Evolutionary conservation across 106 monocot genomes (phyloP), one percentile per base, ranked within the genome.

Genomic region (Dioscorea zingiberensis): DNA sequence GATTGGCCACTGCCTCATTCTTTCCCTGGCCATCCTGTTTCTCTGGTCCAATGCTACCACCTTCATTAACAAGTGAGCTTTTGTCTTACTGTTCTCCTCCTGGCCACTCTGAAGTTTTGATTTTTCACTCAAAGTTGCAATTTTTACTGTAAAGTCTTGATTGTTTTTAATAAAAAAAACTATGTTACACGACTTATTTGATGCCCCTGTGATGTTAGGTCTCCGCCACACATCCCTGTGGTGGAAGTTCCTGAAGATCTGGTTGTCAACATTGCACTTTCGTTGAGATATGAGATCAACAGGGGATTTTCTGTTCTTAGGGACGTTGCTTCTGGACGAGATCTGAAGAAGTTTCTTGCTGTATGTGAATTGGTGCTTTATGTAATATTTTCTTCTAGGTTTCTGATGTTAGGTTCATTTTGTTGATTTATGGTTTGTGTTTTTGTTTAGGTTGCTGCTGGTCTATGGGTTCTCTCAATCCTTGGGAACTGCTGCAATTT

Each of bases 401-500:
- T 38, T 38, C 9, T 38, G 4, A 6, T 0, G 6, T 38, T 38
- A 2, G 38, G 38, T 38, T 38, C 38, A 38, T 38, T 38, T 38
- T 38, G 38, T 10, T 38, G 38, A 38, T 6, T 6, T 38, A 38
- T 38, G 6, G 38, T 38, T 38, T 6, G 38, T 6, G 38, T 8
- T 38, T 38, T 38, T 38, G n/a, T n/a, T n/a, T 61, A 94, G 94
- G 90, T 86, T 22, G 84, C 87, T 69, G 86, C 71, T 54, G 84
- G 84, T 7, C 68, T 94, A 63, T 94, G 94, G 94, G 30, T 84
- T 48, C 65, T 94, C 8, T 94, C 94, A 15, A 59, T 77, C 45
- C 0, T 94, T 21, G 94, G 94, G 1, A 83, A 76, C 71, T 81
- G 75, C 65, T 84, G 72, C 87, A 83, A 76, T 69, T 94, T 94